phyloP scores from a whole-genome alignment of 2,329 filamentous ascomycete species.

The Sarocladium brachiariae region DNA sequence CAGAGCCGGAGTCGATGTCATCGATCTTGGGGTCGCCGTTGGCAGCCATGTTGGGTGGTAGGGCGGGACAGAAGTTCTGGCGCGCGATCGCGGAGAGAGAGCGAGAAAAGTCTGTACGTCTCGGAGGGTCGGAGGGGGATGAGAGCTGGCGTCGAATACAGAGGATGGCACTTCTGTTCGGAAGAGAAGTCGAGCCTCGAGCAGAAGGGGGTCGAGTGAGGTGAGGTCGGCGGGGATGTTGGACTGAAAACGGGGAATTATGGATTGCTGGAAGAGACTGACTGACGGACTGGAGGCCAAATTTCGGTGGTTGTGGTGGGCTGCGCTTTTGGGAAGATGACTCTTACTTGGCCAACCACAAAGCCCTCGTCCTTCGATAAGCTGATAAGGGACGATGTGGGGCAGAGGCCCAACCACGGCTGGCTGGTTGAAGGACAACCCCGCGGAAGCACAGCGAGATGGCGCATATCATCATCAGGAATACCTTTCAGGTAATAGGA shows the following conservation, averaged over 20 bases:
- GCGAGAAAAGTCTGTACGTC: slow-evolving; percentile 7
- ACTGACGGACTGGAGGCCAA: slow-evolving; percentile 11
- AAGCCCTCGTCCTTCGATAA: slow-evolving; percentile 23
- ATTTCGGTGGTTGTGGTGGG: slow-evolving; percentile 26
- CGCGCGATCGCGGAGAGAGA: neutral
- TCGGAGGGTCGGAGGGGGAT: neutral
- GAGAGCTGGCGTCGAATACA: neutral
- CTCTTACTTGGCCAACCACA: slow-evolving; percentile 21
- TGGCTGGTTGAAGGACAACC: too few species aligned
- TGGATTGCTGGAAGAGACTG: slow-evolving; percentile 1
- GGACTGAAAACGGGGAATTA: neutral
- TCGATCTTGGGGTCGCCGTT: slow-evolving; percentile 59
- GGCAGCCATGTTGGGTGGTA: slow-evolving; percentile 44
- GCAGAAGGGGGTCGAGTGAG: neutral
- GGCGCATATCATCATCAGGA: too few species aligned
- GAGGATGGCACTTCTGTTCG: neutral
- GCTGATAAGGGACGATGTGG: slow-evolving; percentile 31
- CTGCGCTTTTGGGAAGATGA: slow-evolving; percentile 23
- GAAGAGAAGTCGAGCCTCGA: neutral
- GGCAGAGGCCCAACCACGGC: too few species aligned
- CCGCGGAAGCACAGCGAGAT: too few species aligned
- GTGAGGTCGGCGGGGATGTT: neutral
- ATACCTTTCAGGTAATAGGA: too few species aligned
- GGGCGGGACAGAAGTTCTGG: slow-evolving; percentile 22
- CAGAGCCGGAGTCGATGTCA: slow-evolving; percentile 67